These are phyloP conservation scores for Pleurotus cornucopiae DNA, from an alignment of 768 basidiomycete genomes.

Conservation along the genomic window DNA sequence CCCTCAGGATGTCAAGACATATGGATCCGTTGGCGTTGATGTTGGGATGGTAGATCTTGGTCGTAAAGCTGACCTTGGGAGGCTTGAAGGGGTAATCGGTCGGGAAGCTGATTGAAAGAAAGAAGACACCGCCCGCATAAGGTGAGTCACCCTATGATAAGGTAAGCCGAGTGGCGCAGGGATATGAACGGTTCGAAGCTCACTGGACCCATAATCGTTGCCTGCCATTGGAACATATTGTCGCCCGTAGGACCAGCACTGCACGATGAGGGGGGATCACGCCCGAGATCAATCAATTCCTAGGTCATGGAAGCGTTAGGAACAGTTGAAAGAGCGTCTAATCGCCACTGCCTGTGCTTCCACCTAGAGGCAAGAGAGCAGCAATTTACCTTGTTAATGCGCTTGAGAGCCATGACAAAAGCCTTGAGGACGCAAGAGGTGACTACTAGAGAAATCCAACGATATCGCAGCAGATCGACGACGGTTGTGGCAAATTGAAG, in stretches of 20 bases:
- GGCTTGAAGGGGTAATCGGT: conserved; percentile 99
- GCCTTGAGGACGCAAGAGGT: conserved; percentile 1
- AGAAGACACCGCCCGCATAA: conserved; percentile 98
- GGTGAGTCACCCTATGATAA: conserved; percentile 85
- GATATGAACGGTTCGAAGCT: conserved; percentile 27
- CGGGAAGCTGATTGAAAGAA: conserved; percentile 91
- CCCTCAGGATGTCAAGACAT: conserved; percentile 96
- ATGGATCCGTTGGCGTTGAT: conserved; percentile 99
- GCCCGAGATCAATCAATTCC: conserved; percentile 99
- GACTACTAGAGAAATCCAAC: neutral
- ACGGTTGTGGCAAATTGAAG: neutral
- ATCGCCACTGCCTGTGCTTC: conserved; percentile 8
- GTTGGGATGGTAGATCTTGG: conserved; percentile 99
- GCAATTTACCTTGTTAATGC: conserved; percentile 91
- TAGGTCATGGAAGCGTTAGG: conserved; percentile 28
- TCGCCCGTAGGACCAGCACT: conserved; percentile 97
- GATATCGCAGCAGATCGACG: conserved; percentile 6
- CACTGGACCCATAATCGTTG: conserved; percentile 99
- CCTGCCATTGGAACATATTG: conserved; percentile 99
- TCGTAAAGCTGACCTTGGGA: conserved; percentile 99
- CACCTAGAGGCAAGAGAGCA: conserved; percentile 5
- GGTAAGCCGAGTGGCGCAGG: conserved; percentile 12
- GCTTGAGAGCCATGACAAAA: conserved; percentile 86
- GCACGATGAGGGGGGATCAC: conserved; percentile 99
- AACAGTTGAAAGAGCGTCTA: conserved; percentile 14